Percentiles rank a stretch among this genome's conserved stretches.
phyloP scores from a whole-genome alignment of 2,329 filamentous ascomycete genomes.

The Talaromyces sp. region DNA sequence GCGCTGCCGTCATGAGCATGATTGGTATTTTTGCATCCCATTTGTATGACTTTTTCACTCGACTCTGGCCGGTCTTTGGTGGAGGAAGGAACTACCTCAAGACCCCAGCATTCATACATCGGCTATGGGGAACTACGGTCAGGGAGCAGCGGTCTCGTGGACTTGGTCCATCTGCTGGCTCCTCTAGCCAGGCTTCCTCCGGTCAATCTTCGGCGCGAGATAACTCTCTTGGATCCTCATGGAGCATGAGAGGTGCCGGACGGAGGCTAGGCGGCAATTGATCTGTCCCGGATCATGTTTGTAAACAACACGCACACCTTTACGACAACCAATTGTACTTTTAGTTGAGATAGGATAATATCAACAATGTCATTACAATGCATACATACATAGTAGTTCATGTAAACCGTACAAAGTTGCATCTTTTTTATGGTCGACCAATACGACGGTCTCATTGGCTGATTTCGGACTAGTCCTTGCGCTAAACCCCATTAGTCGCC shows the following conservation, averaged over 20 bases:
- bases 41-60: slow-evolving; percentile 82
- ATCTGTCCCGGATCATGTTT: not conserved
- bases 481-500: slow-evolving; percentile 13
- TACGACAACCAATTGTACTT: not conserved
- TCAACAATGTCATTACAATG: not conserved
- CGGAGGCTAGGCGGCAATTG: slow-evolving; percentile 14
- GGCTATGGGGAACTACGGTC: slow-evolving; percentile 54
- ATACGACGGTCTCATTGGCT: not conserved
- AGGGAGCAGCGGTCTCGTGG: slow-evolving; percentile 3
- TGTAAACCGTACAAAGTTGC: not conserved
- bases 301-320: not conserved
- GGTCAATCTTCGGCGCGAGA: slow-evolving; percentile 8
- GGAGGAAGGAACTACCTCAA: slow-evolving; percentile 73
- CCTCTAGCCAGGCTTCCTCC: not conserved
- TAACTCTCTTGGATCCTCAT: slow-evolving; percentile 6
- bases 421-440: not conserved
- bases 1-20: slow-evolving; percentile 59
- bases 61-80: slow-evolving; percentile 84
- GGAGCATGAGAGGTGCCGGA: slow-evolving; percentile 17
- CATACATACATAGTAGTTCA: not conserved
- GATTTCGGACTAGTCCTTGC: not conserved
- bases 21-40: slow-evolving; percentile 86
- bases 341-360: not conserved
- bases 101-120: slow-evolving; percentile 69
- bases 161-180: not conserved